Evolutionary conservation across 2,329 filamentous ascomycete species (phyloP), one percentile per base, ranked within the genome.

Genomic region (Pyrenochaeta sp.): DNA sequence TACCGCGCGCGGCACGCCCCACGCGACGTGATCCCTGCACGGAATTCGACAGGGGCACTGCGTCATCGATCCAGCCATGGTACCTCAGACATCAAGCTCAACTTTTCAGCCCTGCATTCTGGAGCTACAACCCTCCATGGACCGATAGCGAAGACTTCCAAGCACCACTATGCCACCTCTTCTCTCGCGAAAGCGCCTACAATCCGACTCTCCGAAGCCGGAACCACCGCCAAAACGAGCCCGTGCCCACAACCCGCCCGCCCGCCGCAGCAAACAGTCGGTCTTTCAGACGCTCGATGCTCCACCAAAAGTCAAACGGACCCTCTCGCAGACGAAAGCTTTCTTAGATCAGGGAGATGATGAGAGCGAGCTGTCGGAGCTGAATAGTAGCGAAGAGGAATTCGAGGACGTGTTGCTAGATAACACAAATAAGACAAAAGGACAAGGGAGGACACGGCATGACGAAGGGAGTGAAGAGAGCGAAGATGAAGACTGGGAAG

Each of bases 111-210:
- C 13, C 37, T 40, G 37, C 37, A n/a, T 40, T 12, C 13, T 40
- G 37, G 19, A 22, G 19, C 13, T 12, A 40, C 28, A 9, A 30
- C 5, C 19, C 7, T 27, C 28, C 24, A 57, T 63, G 45, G 32
- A 39, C 3, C 48, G 15, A 58, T 55, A 55, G 30, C 37, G 30
- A 32, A 52, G 4, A 25, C 2, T 2, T 28, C 13, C 4, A 28
- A 58, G 56, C 54, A 58, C 19, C 19, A 61, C 13, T 5, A 92
- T 92, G 90, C 88, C 90, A 69, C 89, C 90, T 25, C 80, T 85
- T 64, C 82, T 91, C 15, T 83, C 88, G 48, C 87, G 88, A 66
- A 93, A 92, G 78, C 85, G 88, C 59, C 68, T 87, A 65, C 85
- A 83, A 37, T 66, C 66, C n/a, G 62, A 67, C 59, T 85, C 86